Evolutionary conservation across 2,329 filamentous ascomycete species (phyloP).

Genomic region (Beauveria sp.): DNA sequence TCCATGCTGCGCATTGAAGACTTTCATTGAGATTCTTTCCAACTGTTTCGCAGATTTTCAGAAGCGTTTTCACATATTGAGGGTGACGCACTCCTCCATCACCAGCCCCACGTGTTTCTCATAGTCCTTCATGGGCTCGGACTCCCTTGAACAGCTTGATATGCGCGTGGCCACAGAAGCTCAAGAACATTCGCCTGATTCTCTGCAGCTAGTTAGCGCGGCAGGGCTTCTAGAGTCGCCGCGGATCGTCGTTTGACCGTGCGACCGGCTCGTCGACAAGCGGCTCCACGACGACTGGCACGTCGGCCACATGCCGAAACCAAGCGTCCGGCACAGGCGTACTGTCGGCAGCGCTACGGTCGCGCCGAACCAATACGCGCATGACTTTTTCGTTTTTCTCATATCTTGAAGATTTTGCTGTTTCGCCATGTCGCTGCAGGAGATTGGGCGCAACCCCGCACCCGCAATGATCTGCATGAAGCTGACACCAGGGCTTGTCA

Average conservation of each 20-base stretch:
- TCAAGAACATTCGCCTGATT: not conserved
- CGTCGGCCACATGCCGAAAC: not conserved
- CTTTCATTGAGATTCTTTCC: not conserved
- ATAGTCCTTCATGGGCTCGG: not conserved
- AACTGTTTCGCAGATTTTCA: not conserved
- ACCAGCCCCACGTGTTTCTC: not conserved
- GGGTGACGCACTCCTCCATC: not conserved
- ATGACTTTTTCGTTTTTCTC: not conserved
- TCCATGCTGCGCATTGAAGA: not conserved
- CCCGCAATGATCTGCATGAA: not conserved
- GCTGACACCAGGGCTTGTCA: not conserved
- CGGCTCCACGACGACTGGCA: not conserved
- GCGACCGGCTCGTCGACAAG: not conserved
- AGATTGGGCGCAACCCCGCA: not conserved
- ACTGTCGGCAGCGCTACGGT: not conserved
- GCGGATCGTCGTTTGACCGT: not conserved
- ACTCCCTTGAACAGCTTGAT: not conserved
- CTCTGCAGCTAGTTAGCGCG: too few relatives aligned
- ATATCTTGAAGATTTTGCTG: not conserved
- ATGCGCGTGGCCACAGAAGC: not conserved
- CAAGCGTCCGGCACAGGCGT: not conserved
- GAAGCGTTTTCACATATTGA: not conserved
- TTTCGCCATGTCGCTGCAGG: not conserved
- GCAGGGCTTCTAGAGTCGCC: not conserved
- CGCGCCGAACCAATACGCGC: not conserved